Conservation (phyloP, 2,329 filamentous ascomycete species). For the Beauveria sp. region DNA sequence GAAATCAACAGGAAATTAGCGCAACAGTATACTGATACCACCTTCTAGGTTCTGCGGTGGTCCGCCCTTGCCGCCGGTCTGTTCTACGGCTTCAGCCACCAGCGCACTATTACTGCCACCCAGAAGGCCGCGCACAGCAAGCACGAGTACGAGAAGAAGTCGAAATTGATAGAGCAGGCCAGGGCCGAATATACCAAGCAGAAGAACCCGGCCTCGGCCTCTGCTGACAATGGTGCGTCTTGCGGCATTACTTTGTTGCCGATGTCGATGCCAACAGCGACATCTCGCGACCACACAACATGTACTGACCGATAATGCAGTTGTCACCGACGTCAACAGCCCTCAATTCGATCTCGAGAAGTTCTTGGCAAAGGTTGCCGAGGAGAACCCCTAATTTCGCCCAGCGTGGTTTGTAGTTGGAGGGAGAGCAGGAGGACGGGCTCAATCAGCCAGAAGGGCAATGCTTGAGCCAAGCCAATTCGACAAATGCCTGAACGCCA, state of each 20-base stretch:
- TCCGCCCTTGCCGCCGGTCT: constrained; percentile 86
- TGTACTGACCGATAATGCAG: constrained; percentile 21
- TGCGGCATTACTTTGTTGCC: constrained; percentile 13
- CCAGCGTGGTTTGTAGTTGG: not conserved
- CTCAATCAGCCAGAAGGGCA: constrained; percentile 12
- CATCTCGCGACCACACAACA: not conserved
- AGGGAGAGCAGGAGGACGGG: constrained; percentile 18
- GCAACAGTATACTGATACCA: constrained; percentile 20
- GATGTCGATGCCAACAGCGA: not conserved
- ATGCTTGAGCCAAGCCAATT: constrained; percentile 7
- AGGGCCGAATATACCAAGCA: constrained; percentile 81
- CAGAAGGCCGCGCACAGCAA: constrained; percentile 65
- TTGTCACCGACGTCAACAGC: constrained; percentile 60
- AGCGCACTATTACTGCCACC: constrained; percentile 66
- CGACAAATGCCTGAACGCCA: constrained; percentile 12
- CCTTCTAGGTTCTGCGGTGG: constrained; percentile 83
- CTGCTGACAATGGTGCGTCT: constrained; percentile 26
- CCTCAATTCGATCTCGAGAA: constrained; percentile 92
- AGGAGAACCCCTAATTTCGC: constrained; percentile 41
- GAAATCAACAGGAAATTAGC: not conserved
- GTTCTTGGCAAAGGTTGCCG: constrained; percentile 58
- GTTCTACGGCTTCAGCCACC: constrained; percentile 94
- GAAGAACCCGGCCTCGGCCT: constrained; percentile 47
- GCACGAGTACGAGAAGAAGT: constrained; percentile 84
- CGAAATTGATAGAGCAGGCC: constrained; percentile 83